Evolutionary conservation across 1,284 basidiomycete genomes (phyloP).

Genomic region (Marasmius sp.): DNA sequence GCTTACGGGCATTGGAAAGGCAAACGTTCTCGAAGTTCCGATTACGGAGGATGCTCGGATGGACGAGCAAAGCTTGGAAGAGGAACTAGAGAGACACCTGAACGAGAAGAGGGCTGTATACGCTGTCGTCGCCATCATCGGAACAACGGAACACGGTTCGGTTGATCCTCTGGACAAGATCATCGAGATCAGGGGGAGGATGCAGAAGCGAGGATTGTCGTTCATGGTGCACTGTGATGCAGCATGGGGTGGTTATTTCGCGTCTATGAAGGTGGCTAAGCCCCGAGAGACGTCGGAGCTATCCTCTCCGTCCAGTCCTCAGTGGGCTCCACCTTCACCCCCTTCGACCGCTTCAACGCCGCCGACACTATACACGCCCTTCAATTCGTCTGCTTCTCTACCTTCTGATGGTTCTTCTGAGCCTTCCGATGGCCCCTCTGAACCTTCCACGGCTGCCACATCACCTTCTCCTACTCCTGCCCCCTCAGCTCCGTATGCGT

Average conservation of each 20-base stretch:
- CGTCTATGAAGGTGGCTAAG: conserved; percentile 29
- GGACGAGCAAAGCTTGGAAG: conserved; percentile 27
- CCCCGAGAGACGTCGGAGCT: background rate
- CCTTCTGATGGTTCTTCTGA: no score
- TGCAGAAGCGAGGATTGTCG: conserved; percentile 28
- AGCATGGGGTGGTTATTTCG: conserved; percentile 49
- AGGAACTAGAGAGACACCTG: conserved; percentile 31
- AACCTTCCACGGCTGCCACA: no score
- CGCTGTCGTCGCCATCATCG: conserved; percentile 44
- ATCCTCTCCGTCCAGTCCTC: no score
- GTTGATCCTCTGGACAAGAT: conserved; percentile 43
- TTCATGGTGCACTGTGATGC: conserved; percentile 46
- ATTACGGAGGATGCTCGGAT: conserved; percentile 41
- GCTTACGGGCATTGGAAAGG: conserved; percentile 40
- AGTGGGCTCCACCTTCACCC: no score
- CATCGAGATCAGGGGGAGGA: conserved; percentile 29
- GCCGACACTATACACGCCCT: no score
- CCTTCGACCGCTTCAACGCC: no score
- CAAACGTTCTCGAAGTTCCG: conserved; percentile 34
- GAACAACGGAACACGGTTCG: conserved; percentile 45
- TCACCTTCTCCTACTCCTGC: no score
- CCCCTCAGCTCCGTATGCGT: conserved; percentile 12
- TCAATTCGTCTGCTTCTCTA: no score
- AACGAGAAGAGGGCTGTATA: conserved; percentile 32
- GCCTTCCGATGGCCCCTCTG: no score